phyloP scores from a whole-genome alignment of 208 protist species.

The Crithidia mellificae region DNA sequence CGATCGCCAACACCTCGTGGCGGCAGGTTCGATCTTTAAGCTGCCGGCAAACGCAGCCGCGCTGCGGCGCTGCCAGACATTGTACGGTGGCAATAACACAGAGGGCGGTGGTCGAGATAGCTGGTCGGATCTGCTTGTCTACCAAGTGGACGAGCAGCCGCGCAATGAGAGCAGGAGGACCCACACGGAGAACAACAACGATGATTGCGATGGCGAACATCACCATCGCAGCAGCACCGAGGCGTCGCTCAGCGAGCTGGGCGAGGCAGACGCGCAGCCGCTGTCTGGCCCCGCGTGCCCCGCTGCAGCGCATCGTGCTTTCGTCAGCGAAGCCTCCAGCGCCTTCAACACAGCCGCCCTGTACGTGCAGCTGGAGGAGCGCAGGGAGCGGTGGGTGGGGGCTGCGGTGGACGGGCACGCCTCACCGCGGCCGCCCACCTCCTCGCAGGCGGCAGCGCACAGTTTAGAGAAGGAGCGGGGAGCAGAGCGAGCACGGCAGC shows the following conservation, averaged over 20 bases:
- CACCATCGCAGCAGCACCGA: background rate
- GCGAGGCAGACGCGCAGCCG: background rate
- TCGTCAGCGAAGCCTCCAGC: background rate
- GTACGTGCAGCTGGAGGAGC: conserved; percentile 21
- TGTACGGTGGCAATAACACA: background rate
- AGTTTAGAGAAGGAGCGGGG: too few relatives aligned
- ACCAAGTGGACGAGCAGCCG: conserved; percentile 4
- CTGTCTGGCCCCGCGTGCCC: background rate
- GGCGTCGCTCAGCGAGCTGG: background rate
- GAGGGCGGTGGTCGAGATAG: conserved; percentile 25
- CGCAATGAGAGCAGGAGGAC: background rate
- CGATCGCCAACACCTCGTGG: conserved; percentile 24
- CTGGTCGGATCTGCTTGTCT: conserved; percentile 43
- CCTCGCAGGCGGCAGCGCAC: too few relatives aligned
- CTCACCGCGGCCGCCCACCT: too few relatives aligned
- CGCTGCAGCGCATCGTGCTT: too few relatives aligned
- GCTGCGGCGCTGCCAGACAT: conserved; percentile 7
- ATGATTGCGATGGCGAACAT: too few relatives aligned
- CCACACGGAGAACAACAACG: background rate
- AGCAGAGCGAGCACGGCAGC: background rate
- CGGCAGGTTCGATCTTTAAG: conserved; percentile 22
- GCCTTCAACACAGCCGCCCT: conserved; percentile 10
- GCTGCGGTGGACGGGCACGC: background rate
- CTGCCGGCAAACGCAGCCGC: conserved; percentile 24
- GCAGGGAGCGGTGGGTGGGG: conserved; percentile 22